Percentiles rank a stretch among this genome's conserved stretches.
These are phyloP conservation scores for Rhodamnia rubescens DNA, from an alignment of 345 rosid species.

Conservation along the genomic window DNA sequence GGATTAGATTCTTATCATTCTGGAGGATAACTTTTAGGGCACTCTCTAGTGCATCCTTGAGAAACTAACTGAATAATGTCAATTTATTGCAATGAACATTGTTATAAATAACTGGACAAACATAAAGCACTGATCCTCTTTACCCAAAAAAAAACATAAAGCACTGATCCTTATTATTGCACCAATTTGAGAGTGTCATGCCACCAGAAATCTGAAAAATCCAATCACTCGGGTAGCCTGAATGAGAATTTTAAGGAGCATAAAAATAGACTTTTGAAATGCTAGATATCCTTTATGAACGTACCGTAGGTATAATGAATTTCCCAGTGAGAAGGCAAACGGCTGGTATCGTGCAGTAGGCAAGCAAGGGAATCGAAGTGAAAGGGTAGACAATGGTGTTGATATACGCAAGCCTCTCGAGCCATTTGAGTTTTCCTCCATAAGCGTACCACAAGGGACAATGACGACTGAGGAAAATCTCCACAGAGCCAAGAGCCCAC, in stretches of 20 bases:
- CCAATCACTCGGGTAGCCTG: background rate
- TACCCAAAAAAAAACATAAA: no score
- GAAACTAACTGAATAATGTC: background rate
- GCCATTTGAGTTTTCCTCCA: slow-evolving; percentile 87
- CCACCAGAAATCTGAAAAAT: background rate
- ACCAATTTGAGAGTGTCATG: background rate
- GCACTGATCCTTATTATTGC: background rate
- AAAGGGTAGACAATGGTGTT: slow-evolving; percentile 95
- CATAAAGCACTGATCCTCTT: background rate
- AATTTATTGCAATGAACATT: background rate
- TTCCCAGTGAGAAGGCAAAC: slow-evolving; percentile 95
- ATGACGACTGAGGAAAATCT: slow-evolving; percentile 89
- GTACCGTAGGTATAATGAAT: slow-evolving; percentile 85
- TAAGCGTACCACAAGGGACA: slow-evolving; percentile 94
- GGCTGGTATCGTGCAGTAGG: slow-evolving; percentile 89
- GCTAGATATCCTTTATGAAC: background rate
- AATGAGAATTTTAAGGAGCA: background rate
- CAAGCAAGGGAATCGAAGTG: slow-evolving; percentile 88
- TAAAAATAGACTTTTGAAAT: background rate
- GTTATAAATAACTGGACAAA: background rate
- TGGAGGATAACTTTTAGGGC: background rate
- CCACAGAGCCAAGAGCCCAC: slow-evolving; percentile 96
- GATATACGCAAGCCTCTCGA: slow-evolving; percentile 79
- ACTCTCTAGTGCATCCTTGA: background rate
- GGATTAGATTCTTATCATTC: background rate